phyloP scores from a whole-genome alignment of 768 basidiomycete species.

The Tricholoma sp. region DNA sequence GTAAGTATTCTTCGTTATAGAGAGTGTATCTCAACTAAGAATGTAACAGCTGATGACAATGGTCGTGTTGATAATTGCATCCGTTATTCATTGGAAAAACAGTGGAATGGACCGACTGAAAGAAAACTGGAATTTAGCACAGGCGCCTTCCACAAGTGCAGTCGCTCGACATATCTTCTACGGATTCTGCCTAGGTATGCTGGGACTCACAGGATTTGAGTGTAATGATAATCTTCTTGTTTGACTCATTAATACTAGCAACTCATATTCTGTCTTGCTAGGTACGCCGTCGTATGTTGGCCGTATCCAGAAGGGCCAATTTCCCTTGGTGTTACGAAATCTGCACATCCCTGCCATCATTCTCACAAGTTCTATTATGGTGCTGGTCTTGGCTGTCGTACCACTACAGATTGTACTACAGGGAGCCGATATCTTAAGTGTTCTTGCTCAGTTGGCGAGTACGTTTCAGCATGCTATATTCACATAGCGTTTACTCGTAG shows the following conservation, averaged over 20 bases:
- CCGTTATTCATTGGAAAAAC: constrained; percentile 46
- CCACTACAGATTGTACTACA: constrained; percentile 43
- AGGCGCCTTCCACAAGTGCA: constrained; percentile 21
- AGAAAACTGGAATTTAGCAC: constrained; percentile 49
- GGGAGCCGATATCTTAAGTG: constrained; percentile 58
- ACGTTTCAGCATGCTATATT: neutral
- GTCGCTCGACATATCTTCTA: constrained; percentile 50
- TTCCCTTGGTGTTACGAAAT: constrained; percentile 60
- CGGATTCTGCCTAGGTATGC: constrained; percentile 66
- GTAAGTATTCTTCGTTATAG: constrained; percentile 28
- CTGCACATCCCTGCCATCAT: constrained; percentile 55
- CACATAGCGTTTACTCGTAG: neutral
- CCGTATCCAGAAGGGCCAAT: constrained; percentile 49
- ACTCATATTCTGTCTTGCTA: constrained; percentile 8
- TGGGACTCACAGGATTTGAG: constrained; percentile 71
- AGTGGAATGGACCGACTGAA: constrained; percentile 42
- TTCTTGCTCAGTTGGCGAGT: constrained; percentile 52
- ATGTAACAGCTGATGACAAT: constrained; percentile 48
- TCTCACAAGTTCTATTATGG: constrained; percentile 51
- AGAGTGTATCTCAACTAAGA: neutral
- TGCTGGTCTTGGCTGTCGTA: constrained; percentile 55
- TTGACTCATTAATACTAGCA: neutral
- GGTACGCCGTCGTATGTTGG: constrained; percentile 65
- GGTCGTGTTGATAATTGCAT: constrained; percentile 45
- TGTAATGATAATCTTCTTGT: constrained; percentile 31